Conservation (phyloP, 768 basidiomycete species). For the Termitomyces sp. region DNA sequence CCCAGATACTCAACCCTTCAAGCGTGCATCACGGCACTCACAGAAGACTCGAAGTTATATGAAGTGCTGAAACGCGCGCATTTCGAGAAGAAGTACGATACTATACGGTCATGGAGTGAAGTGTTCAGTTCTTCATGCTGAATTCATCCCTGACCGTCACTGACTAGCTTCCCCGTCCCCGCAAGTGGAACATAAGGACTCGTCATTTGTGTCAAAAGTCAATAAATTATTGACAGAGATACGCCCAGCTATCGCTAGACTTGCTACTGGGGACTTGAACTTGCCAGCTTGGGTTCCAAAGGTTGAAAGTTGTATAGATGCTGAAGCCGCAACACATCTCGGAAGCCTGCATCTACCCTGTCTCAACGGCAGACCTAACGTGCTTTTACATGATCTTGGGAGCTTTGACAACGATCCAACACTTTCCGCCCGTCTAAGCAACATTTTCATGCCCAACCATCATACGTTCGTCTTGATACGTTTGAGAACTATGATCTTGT, state of each 20-base stretch:
- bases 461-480: constrained; percentile 32
- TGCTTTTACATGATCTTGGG: constrained; percentile 39
- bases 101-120: constrained; percentile 27
- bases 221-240: constrained; percentile 24
- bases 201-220: constrained; percentile 17
- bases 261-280: constrained; percentile 30
- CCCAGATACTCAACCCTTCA: constrained; percentile 27
- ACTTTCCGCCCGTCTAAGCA: constrained; percentile 31
- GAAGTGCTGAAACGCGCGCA: constrained; percentile 31
- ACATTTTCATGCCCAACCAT: constrained; percentile 42
- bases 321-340: constrained; percentile 24
- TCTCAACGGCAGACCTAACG: constrained; percentile 36
- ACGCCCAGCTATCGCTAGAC: constrained; percentile 27
- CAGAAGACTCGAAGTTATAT: constrained; percentile 28
- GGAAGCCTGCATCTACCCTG: constrained; percentile 30
- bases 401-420: constrained; percentile 30
- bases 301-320: constrained; percentile 16
- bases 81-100: constrained; percentile 24
- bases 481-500: neutral
- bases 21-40: constrained; percentile 32
- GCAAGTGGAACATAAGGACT: constrained; percentile 15
- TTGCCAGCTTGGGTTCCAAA: constrained; percentile 31
- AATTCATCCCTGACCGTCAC: constrained; percentile 4
- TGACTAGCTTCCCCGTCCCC: constrained; percentile 5
- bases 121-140: neutral